A percentile compares a stretch with the other conserved stretches of the same genome.
These are phyloP conservation scores for Lepidopterella palustris DNA, from an alignment of 495 filamentous ascomycete genomes.

Conservation along the genomic window DNA sequence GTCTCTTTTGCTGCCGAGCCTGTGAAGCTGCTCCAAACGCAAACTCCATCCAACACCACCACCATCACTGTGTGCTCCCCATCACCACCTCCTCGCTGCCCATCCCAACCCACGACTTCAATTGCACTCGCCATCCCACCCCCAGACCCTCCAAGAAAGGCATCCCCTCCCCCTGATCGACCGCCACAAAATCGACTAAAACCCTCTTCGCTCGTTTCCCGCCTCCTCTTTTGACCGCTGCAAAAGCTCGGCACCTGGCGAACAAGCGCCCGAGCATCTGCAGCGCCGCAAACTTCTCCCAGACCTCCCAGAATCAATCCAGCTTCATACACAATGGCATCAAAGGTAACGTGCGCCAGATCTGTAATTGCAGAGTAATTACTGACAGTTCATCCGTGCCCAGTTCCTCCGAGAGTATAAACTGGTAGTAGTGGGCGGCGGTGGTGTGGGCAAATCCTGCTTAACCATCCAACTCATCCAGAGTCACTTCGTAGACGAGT, in stretches of 20 bases:
- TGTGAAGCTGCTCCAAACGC: background rate
- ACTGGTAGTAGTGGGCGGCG: conserved; percentile 93
- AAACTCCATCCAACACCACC: background rate
- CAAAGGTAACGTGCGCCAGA: conserved; percentile 22
- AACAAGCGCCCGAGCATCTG: conserved; percentile 11
- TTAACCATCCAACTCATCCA: conserved; percentile 99
- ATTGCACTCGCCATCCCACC: background rate
- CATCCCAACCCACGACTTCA: background rate
- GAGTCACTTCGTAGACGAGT: conserved; percentile 98
- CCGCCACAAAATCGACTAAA: background rate
- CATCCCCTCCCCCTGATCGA: background rate
- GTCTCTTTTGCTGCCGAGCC: background rate
- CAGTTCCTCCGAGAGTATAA: conserved; percentile 99
- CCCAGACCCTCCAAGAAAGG: background rate
- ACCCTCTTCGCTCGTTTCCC: conserved; percentile 20
- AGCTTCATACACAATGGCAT: conserved; percentile 23
- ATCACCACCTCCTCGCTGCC: background rate
- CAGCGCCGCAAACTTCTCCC: conserved; percentile 1
- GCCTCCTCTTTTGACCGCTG: conserved; percentile 26
- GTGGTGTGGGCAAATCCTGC: conserved; percentile 98
- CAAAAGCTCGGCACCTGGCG: conserved; percentile 12
- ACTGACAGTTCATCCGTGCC: background rate
- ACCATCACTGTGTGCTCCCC: background rate
- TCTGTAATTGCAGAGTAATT: background rate
- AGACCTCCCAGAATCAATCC: background rate